Evolutionary conservation across 805 yeast genomes (phyloP).

Genomic region (Osmozyma mogii): DNA sequence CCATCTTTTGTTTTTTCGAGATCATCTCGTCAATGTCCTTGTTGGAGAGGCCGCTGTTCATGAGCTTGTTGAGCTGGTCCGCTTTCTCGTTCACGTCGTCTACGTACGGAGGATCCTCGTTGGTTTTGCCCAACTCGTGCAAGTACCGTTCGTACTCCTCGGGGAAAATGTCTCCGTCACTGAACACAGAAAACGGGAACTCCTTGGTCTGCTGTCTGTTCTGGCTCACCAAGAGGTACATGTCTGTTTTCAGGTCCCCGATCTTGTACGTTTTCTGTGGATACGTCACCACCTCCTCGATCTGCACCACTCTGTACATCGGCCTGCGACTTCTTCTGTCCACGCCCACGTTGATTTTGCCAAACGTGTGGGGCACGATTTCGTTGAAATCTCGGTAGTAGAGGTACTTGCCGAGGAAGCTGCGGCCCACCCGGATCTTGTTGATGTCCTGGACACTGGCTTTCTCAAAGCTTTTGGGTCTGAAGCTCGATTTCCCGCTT

Average conservation of each 20-base stretch:
- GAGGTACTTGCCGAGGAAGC: constrained; percentile 64
- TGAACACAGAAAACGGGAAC: constrained; percentile 70
- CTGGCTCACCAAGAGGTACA: constrained; percentile 68
- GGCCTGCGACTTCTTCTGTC: constrained; percentile 54
- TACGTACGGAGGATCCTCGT: constrained; percentile 49
- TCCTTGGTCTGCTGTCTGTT: constrained; percentile 65
- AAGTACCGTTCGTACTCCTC: constrained; percentile 71
- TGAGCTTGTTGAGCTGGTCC: constrained; percentile 54
- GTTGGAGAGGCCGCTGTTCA: constrained; percentile 59
- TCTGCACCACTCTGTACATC: constrained; percentile 76
- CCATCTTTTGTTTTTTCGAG: constrained; percentile 55
- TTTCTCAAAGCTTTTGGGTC: constrained; percentile 24
- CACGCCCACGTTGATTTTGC: constrained; percentile 73
- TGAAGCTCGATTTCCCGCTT: constrained; percentile 15
- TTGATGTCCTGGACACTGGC: constrained; percentile 63
- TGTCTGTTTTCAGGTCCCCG: constrained; percentile 36
- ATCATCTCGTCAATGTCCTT: constrained; percentile 74
- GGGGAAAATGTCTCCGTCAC: constrained; percentile 64
- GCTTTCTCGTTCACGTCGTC: constrained; percentile 60
- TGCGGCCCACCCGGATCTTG: constrained; percentile 67
- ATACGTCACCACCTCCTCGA: constrained; percentile 50
- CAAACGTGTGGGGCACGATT: constrained; percentile 65
- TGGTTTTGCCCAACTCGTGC: constrained; percentile 51
- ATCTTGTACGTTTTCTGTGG: constrained; percentile 37
- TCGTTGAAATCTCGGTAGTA: constrained; percentile 77